Conservation (phyloP, 2,329 filamentous ascomycete genomes). For the Aureobasidium sp. region DNA sequence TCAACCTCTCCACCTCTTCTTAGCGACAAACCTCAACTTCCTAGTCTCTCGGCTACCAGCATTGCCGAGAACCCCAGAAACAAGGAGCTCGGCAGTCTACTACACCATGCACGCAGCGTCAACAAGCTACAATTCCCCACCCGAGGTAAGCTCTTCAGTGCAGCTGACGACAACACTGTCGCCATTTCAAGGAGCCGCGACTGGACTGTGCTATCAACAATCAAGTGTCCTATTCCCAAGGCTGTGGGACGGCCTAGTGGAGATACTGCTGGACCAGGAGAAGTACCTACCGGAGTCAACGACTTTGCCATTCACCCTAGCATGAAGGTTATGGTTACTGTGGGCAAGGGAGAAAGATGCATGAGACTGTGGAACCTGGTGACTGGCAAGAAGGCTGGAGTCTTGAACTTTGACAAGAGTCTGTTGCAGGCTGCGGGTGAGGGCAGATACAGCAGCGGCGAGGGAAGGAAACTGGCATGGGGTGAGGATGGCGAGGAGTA, state of each 20-base stretch:
- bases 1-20: conserved; percentile 50
- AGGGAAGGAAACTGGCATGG: conserved; percentile 78
- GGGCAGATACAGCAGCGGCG: conserved; percentile 66
- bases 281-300: conserved; percentile 79
- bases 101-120: conserved; percentile 79
- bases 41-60: conserved; percentile 58
- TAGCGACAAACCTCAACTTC: conserved; percentile 50
- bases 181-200: conserved; percentile 80
- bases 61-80: conserved; percentile 81
- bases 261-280: conserved; percentile 77
- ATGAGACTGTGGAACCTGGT: conserved; percentile 97
- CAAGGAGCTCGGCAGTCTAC: conserved; percentile 73
- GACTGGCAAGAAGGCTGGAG: conserved; percentile 89
- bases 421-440: conserved; percentile 70
- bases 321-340: conserved; percentile 92
- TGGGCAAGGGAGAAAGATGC: conserved; percentile 78
- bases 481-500: conserved; percentile 71
- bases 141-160: conserved; percentile 77
- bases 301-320: conserved; percentile 93
- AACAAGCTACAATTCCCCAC: conserved; percentile 76
- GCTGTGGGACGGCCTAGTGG: conserved; percentile 72
- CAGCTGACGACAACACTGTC: conserved; percentile 84
- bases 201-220: conserved; percentile 77
- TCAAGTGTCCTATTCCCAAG: conserved; percentile 83
- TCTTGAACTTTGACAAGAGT: conserved; percentile 71